phyloP scores from a whole-genome alignment of 352 stramenopile species.

The Phytophthora agathidicida region DNA sequence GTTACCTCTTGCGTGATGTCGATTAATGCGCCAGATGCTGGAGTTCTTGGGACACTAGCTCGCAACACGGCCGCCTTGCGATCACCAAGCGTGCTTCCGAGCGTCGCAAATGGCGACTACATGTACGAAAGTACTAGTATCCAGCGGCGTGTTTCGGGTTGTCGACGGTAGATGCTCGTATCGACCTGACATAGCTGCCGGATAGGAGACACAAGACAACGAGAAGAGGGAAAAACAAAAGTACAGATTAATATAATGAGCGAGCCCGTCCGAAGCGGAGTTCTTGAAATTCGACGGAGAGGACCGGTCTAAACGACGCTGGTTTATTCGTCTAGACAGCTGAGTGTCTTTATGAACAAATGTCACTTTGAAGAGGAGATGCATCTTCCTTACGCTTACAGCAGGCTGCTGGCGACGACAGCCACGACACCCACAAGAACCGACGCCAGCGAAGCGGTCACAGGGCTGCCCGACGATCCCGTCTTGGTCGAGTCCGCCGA shows the following conservation, averaged over 20 bases:
- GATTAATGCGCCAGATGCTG: too few species aligned
- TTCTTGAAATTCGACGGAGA: slow-evolving; percentile 7
- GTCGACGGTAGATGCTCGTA: too few species aligned
- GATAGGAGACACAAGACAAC: too few species aligned
- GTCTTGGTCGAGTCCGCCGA: background rate
- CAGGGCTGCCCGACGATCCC: slow-evolving; percentile 17
- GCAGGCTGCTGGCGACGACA: slow-evolving; percentile 47
- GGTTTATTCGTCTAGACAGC: slow-evolving; percentile 1
- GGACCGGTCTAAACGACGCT: slow-evolving; percentile 2
- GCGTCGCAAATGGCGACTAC: too few species aligned
- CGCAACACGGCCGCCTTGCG: too few species aligned
- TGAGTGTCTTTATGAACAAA: slow-evolving; percentile 6
- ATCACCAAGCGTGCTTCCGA: too few species aligned
- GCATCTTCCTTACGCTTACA: slow-evolving; percentile 30
- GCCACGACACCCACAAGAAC: slow-evolving; percentile 42
- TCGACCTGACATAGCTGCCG: too few species aligned
- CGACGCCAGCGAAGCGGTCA: slow-evolving; percentile 33
- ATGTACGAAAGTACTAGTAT: too few species aligned
- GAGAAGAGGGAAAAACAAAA: slow-evolving; percentile 2
- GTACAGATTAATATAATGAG: slow-evolving; percentile 10
- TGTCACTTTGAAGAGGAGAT: slow-evolving; percentile 9
- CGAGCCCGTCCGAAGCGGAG: background rate
- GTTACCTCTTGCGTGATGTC: too few species aligned
- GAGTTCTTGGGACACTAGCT: too few species aligned
- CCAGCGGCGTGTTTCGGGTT: too few species aligned